Conservation (phyloP, 108 stramenopile genomes). For the Chaetoceros tenuissimus region DNA sequence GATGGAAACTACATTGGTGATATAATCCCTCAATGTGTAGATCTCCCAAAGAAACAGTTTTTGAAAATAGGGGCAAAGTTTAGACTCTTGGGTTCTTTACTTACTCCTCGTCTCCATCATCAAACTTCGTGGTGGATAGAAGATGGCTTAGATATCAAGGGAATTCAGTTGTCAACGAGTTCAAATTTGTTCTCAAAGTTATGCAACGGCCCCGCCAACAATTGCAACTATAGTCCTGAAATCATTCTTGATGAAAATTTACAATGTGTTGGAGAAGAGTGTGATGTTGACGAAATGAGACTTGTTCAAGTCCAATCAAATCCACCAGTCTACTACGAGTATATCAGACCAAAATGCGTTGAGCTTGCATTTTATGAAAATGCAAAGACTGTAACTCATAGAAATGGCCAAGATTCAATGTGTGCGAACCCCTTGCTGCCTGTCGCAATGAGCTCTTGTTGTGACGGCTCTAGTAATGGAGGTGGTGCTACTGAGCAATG, state of each 20-base stretch:
- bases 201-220: conserved; percentile 17
- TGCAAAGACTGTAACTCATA: conserved; percentile 34
- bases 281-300: conserved; percentile 31
- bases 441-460: conserved; percentile 7
- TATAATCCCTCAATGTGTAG: conserved; percentile 19
- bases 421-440: conserved; percentile 18
- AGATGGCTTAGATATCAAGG: conserved; percentile 6
- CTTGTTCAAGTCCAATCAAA: conserved; percentile 23
- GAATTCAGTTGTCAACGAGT: conserved; percentile 5
- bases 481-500: not conserved
- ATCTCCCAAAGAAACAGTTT: conserved; percentile 18
- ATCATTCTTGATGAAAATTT: conserved; percentile 13
- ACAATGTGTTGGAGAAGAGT: conserved; percentile 23
- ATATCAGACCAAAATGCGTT: conserved; percentile 21
- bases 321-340: conserved; percentile 24
- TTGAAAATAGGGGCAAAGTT: conserved; percentile 23
- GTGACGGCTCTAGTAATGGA: conserved; percentile 2
- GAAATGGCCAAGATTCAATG: conserved; percentile 4
- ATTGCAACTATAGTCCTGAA: conserved; percentile 11
- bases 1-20: conserved; percentile 22
- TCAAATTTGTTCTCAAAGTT: conserved; percentile 14
- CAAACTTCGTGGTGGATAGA: not conserved
- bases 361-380: conserved; percentile 14
- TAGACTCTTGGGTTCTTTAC: conserved; percentile 11
- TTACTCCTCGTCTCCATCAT: not conserved